Percentiles rank a stretch among this genome's conserved stretches.
These are phyloP conservation scores for Mariannaea elegans DNA, from an alignment of 2,329 filamentous ascomycete genomes.

Conservation along the genomic window DNA sequence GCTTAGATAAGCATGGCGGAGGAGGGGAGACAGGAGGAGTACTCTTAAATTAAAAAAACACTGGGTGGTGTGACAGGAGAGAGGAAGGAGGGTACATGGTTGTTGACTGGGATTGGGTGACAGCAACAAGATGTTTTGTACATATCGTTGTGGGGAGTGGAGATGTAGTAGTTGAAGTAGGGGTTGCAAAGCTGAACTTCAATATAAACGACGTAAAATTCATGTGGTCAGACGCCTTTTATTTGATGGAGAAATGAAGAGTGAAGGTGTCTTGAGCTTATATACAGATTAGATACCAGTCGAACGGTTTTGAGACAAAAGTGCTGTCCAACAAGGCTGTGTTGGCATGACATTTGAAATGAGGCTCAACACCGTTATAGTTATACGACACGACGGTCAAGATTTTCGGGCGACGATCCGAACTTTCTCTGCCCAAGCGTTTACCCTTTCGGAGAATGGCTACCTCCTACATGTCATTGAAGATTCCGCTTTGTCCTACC, in stretches of 20 bases:
- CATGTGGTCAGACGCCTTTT: neutral
- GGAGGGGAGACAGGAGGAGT: constrained; percentile 21
- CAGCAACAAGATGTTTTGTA: constrained; percentile 27
- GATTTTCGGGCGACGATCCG: no score
- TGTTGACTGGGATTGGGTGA: constrained; percentile 36
- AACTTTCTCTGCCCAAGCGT: no score
- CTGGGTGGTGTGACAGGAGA: constrained; percentile 23
- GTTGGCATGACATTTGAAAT: no score
- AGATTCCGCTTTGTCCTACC: no score
- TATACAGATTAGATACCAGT: no score
- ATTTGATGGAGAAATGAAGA: neutral
- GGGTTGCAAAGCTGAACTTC: constrained; percentile 30
- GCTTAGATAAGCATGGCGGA: constrained; percentile 30
- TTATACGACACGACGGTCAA: no score
- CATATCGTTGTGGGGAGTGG: constrained; percentile 20
- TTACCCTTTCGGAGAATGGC: no score
- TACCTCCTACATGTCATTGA: no score
- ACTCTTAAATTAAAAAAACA: constrained; percentile 16
- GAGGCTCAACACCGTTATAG: no score
- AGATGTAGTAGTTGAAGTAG: constrained; percentile 24
- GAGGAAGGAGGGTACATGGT: constrained; percentile 21
- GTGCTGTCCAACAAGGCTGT: no score
- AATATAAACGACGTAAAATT: constrained; percentile 35
- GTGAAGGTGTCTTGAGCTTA: no score
- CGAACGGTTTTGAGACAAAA: no score